Evolutionary conservation across 805 yeast genomes (phyloP).

Genomic region (Ogataea zsoltii): DNA sequence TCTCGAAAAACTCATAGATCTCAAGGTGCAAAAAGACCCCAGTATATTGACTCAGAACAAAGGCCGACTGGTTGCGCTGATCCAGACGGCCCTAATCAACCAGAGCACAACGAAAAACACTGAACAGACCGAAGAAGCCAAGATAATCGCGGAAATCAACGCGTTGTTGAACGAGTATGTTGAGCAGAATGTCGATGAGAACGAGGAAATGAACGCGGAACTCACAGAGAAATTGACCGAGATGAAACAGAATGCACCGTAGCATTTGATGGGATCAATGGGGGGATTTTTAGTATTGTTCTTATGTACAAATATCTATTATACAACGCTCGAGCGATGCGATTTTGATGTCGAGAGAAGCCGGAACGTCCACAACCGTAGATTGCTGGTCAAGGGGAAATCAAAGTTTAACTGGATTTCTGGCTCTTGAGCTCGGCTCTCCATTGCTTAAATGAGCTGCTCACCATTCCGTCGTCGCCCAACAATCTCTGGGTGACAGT

Average conservation of each 20-base stretch:
- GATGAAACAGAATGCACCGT: slow-evolving; percentile 8
- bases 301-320: background rate
- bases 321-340: background rate
- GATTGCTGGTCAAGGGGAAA: no score
- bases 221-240: slow-evolving; percentile 12
- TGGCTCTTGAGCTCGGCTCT: slow-evolving; percentile 34
- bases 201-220: slow-evolving; percentile 14
- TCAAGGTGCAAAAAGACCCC: slow-evolving; percentile 50
- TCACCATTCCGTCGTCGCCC: slow-evolving; percentile 46
- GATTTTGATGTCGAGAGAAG: no score
- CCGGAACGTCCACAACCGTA: no score
- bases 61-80: slow-evolving; percentile 51
- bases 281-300: no score
- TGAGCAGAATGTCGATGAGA: slow-evolving; percentile 16
- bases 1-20: slow-evolving; percentile 40
- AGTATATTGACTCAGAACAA: slow-evolving; percentile 46
- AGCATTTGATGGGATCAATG: no score
- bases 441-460: slow-evolving; percentile 56
- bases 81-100: slow-evolving; percentile 50
- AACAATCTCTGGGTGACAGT: slow-evolving; percentile 27
- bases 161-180: slow-evolving; percentile 21
- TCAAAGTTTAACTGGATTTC: no score
- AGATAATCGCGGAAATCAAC: slow-evolving; percentile 21
- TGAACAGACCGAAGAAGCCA: slow-evolving; percentile 16
- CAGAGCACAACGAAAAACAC: slow-evolving; percentile 11